A percentile compares a stretch with the other conserved stretches of the same genome.
Evolutionary conservation across 768 basidiomycete species (phyloP).

Genomic region (Amanita rubescens): DNA sequence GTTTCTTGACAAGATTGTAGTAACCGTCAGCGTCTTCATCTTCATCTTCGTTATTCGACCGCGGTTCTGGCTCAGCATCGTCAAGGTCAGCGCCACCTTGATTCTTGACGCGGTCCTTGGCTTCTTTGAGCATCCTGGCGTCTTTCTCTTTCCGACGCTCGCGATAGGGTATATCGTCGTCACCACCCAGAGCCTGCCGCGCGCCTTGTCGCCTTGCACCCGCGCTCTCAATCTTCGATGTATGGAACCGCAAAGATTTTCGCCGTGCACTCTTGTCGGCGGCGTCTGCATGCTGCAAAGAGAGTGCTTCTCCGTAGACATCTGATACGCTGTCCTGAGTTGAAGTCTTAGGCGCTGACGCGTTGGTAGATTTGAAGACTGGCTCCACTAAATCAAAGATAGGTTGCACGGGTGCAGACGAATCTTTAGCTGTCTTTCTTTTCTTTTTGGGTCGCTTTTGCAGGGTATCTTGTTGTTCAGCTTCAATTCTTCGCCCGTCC

Average conservation of each 20-base stretch:
- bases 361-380: slow-evolving; percentile 44
- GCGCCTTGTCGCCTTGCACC: slow-evolving; percentile 70
- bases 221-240: slow-evolving; percentile 81
- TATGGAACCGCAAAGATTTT: slow-evolving; percentile 88
- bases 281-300: slow-evolving; percentile 64
- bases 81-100: slow-evolving; percentile 66
- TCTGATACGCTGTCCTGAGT: slow-evolving; percentile 23
- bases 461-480: neutral
- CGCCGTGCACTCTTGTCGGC: slow-evolving; percentile 79
- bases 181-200: slow-evolving; percentile 67
- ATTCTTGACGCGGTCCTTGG: slow-evolving; percentile 33
- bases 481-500: neutral
- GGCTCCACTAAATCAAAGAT: slow-evolving; percentile 81
- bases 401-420: slow-evolving; percentile 19
- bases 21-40: slow-evolving; percentile 62
- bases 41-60: slow-evolving; percentile 30
- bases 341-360: slow-evolving; percentile 17
- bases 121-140: slow-evolving; percentile 46
- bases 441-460: slow-evolving; percentile 52
- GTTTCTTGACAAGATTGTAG: slow-evolving; percentile 82
- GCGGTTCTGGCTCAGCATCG: slow-evolving; percentile 40
- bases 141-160: slow-evolving; percentile 64
- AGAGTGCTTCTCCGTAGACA: slow-evolving; percentile 68
- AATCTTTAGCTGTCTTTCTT: slow-evolving; percentile 34
- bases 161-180: slow-evolving; percentile 91